Base-by-base conservation (phyloP, 257 asterid genomes). In the Capsicum chinense region DNA sequence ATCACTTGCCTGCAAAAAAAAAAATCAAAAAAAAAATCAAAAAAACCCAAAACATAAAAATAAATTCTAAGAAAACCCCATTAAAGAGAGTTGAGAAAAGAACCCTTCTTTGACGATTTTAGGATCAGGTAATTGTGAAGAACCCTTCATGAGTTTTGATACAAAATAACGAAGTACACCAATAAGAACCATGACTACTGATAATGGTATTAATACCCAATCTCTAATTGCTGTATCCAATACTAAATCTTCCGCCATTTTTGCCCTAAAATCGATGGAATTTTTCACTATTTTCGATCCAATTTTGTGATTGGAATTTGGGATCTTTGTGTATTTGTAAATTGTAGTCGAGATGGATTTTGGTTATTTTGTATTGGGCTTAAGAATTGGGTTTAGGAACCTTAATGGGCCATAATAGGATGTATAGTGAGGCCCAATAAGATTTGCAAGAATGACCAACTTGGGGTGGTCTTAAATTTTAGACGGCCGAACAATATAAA, bases 61-160 rank as follows among this genome's bases (percentile, higher is more conserved):
- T 6, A 44, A 44, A 3, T 44, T 5, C 6, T 44, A 5, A 42
- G 6, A 3, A 19, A 85, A 58, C 12, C 2, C 52, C n/a, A 26
- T 50, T 39, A 44, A 5, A 12, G 7, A 76, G 17, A 17, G n/a
- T 13, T 1, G 14, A 63, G 19, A 54, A 39, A 42, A 47, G 54
- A 2, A 96, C 99, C 99, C 99, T 90, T 96, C 99, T 90, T 93
- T 96, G 87, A 96, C 86, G 90, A 93, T 88, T 91, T 96, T 96
- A 80, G 89, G 85, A 89, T 96, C 98, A 81, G 98, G 99, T 58
- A 82, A 56, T 89, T 90, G 97, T 84, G 93, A 90, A 88, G 95
- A 83, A 35, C 91, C 95, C 85, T 97, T 97, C 93, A 93, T 94
- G 89, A 96, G 95, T 92, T 93, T 96, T 64, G 98, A 94, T 4